Percentiles rank a stretch among this genome's conserved stretches.
Evolutionary conservation across 2,329 filamentous ascomycete species (phyloP).

Genomic region (Byssochlamys sp.): DNA sequence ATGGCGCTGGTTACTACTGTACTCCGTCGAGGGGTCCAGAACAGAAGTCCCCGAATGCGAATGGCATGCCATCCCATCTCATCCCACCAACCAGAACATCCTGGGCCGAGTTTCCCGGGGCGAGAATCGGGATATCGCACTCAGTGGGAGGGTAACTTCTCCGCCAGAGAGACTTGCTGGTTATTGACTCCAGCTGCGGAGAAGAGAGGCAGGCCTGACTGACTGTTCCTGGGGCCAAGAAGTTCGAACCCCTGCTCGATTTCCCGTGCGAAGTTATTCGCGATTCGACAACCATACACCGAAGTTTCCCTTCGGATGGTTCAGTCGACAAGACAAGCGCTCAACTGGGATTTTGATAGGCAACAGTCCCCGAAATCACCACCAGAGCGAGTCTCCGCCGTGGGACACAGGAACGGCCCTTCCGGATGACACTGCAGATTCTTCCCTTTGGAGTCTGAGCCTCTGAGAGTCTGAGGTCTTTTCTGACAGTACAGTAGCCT

Average conservation of each 20-base stretch:
- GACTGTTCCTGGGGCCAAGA: background rate
- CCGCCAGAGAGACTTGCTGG: too few relatives aligned
- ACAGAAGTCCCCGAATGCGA: background rate
- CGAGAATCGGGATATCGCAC: background rate
- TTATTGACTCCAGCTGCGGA: background rate
- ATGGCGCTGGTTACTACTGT: background rate
- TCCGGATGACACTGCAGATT: background rate
- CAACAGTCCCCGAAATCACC: background rate
- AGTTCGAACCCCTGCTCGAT: background rate
- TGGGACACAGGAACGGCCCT: background rate
- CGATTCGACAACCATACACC: background rate
- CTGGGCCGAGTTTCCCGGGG: background rate
- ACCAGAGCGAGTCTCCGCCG: background rate
- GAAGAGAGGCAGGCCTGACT: background rate
- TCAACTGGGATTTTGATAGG: background rate
- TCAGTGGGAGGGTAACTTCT: background rate
- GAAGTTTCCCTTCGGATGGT: background rate
- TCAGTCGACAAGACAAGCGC: background rate
- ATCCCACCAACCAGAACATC: background rate
- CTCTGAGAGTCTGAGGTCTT: too few relatives aligned
- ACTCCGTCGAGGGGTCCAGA: background rate
- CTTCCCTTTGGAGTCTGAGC: background rate
- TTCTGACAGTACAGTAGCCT: background rate
- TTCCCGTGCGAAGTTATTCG: background rate
- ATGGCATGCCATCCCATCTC: background rate